Evolutionary conservation across 2,329 filamentous ascomycete genomes (phyloP), one percentile per base, ranked within the genome.

Genomic region (Penicillium sp.): DNA sequence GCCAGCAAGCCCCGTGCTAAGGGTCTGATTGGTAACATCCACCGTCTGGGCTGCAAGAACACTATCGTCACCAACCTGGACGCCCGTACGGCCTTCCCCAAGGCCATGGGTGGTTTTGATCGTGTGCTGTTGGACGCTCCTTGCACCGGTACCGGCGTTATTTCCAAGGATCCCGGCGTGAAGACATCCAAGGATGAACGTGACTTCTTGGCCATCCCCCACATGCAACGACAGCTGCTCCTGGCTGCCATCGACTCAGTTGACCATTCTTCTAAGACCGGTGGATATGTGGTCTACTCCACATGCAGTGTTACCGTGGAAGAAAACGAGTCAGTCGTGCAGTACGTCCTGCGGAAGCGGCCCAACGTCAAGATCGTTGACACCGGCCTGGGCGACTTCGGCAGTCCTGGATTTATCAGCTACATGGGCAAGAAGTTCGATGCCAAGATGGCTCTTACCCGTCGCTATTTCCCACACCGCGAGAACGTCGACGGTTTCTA

Each of bases 401-500:
- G 94, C 31, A 90, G 89, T 59, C 90, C 95, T 65, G 94, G 94
- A 18, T 97, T 97, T 80, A 90, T 86, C 14, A 88, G 82, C 71
- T 96, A 87, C 75, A 88, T 88, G 79, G 89, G 91, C 74, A 97
- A 97, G 80, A 85, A 83, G 53, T 99, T 99, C 75, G 88, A 95
- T 69, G 81, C 88, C 5, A 88, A 84, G 61, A 84, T 99, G 78
- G 89, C 87, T 67, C 79, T 92, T 69, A 92, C 91, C 14, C 80
- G 90, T 58, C 81, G 92, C 50, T 96, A 90, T 78, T 96, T 95
- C 74, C 90, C 91, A 0, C 90, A 96, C 70, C 83, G 88, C 18
- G 90, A 94, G 78, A 96, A 96, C 75, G 91, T 99, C 30, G 94
- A 97, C 71, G 94, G 94, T 58, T 99, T 99, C 85, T 99, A 91